Base-by-base conservation (phyloP, 768 basidiomycete genomes). In the Suillus decipiens region DNA sequence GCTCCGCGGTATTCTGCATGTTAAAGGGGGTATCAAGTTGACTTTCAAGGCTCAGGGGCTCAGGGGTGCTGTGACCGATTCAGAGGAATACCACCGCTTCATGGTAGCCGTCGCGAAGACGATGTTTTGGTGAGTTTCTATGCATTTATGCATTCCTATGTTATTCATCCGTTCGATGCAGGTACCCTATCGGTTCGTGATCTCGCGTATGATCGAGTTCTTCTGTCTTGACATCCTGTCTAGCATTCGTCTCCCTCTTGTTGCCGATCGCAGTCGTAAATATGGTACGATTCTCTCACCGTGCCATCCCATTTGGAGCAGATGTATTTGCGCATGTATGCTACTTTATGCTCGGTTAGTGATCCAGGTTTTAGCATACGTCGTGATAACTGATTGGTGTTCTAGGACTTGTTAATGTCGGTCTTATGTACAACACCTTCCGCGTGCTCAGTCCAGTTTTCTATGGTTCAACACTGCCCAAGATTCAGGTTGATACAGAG, bases 341-440 rank as follows among this genome's bases (percentile, higher is more conserved):
- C 67, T 82, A 79, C 76, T 84, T 80, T 61, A 71, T 83, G 66
- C 78, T 89, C 41, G 86, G 88, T 87, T 70, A 66, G 84, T 72
- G 39, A 3, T 22, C 31, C 3, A 24, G 36, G 33, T 42, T 34
- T 34, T 19, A 15, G 42, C 19, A 22, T 51, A 43, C n/a, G 15
- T 36, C 45, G 37, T 48, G 19, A 39, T 60, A 33, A 24, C 14
- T 68, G 37, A 42, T 7, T 14, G 22, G 22, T 33, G 4, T 24
- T 14, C 7, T 63, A 92, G 90, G 89, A 48, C 67, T 86, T 33
- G 84, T 84, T 28, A 87, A 92, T 68, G 87, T 89, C 33, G 62
- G 81, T 10, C 77, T 92, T n/a, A 79, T 91, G 34, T 85, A 82
- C 77, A 89, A 88, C 69, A 89, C 87, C 11, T 83, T 90, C 70